A percentile compares a stretch with the other conserved stretches of the same genome.
phyloP scores from a whole-genome alignment of 805 yeast genomes.

The Danielia reshetovae region DNA sequence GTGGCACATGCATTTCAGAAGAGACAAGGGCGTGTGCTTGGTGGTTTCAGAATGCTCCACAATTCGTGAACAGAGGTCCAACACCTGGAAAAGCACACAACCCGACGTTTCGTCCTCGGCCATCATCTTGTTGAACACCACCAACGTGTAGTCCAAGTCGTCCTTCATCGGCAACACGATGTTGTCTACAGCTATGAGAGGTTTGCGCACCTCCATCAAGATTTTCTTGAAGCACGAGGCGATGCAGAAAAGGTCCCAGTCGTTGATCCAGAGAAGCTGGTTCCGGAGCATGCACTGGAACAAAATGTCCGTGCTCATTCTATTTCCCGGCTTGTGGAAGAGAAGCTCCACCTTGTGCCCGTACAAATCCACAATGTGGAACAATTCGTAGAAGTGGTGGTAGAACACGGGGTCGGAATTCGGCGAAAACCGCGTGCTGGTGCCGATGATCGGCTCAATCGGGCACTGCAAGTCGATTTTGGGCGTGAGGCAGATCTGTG shows the following conservation, averaged over 20 bases:
- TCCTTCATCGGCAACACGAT: slow-evolving; percentile 54
- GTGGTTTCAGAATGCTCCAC: slow-evolving; percentile 22
- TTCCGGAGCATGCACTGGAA: slow-evolving; percentile 49
- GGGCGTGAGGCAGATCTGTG: slow-evolving; percentile 26
- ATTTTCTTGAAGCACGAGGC: slow-evolving; percentile 44
- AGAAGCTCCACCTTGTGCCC: slow-evolving; percentile 42
- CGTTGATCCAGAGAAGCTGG: slow-evolving; percentile 50
- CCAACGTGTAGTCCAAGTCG: slow-evolving; percentile 39
- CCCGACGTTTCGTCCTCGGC: slow-evolving; percentile 16
- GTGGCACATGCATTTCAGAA: slow-evolving; percentile 49
- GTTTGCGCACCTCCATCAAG: slow-evolving; percentile 48
- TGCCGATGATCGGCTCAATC: slow-evolving; percentile 18
- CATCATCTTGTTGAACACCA: slow-evolving; percentile 32
- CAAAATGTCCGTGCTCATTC: slow-evolving; percentile 41
- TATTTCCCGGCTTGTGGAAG: slow-evolving; percentile 57
- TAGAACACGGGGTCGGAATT: slow-evolving; percentile 19
- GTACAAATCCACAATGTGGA: slow-evolving; percentile 44
- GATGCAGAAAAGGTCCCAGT: slow-evolving; percentile 54
- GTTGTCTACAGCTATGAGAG: slow-evolving; percentile 49
- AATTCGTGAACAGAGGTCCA: slow-evolving; percentile 35
- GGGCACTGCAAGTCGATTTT: slow-evolving; percentile 11
- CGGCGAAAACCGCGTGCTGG: slow-evolving; percentile 17
- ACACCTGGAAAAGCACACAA: slow-evolving; percentile 42
- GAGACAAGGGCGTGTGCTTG: slow-evolving; percentile 24
- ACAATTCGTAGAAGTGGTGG: slow-evolving; percentile 49